Evolutionary conservation across 805 yeast species (phyloP), one percentile per base, ranked within the genome.

Genomic region (Sugiyamaella qingdaonensis): DNA sequence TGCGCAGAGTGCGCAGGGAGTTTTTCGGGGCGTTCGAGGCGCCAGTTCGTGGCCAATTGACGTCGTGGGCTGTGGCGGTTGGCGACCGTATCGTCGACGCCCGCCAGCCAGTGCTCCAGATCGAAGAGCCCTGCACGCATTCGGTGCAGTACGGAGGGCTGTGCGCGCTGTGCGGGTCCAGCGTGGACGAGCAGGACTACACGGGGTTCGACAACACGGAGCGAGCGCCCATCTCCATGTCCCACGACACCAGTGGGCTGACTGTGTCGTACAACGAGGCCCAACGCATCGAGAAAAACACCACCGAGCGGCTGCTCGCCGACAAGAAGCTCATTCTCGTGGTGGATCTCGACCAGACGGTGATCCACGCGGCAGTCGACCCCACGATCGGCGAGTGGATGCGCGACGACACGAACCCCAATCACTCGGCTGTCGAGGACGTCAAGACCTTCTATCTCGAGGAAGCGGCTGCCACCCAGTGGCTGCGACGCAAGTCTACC

Each of bases 311-410:
- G 54, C 74, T 94, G 46, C 69, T 82, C 4, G 67, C 74, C 13
- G 86, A 81, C 50, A 73, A 78, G 54, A 88, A 88, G 67, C 74
- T 94, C 57, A 90, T 94, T 31, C 75, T 94, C 53, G 98, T 94
- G 29, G 99, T 94, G 4, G 99, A 94, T 74, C 76, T 94, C 58
- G 99, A 94, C 72, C 99, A 94, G 68, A 94, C 99, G 0, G 95
- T 94, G 4, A 92, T 94, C 32, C 99, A 94, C 65, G 96, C 97
- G 41, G 92, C 97, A 4, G 97, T 92, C 14, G 99, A 94, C 67
- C 97, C 97, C 0, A 90, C 97, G 0, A 95, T 94, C 31, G 94
- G 94, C 0, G 96, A 88, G 64, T 94, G 99, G 99, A 90, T 87
- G 77, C 77, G 78, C 48, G 97, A 94, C 63, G 85, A 89, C 2